Conservation (phyloP, 1,139 yeast species). For the Kodamaea arcana region DNA sequence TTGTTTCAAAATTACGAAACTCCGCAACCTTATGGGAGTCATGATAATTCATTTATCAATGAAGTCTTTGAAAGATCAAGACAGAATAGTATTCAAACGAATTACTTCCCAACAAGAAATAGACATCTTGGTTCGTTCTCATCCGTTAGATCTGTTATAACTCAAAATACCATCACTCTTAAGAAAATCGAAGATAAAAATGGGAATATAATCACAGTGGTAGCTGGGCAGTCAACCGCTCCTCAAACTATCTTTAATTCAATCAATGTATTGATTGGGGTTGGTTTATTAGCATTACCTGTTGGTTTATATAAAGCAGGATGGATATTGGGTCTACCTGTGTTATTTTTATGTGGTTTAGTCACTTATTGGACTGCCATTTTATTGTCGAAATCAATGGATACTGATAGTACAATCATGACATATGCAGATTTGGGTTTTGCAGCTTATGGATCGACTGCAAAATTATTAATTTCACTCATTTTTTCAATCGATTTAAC, state of each 20-base stretch:
- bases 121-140: conserved; percentile 34
- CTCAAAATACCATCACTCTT: conserved; percentile 45
- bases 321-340: conserved; percentile 40
- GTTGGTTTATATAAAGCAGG: conserved; percentile 47
- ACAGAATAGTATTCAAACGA: conserved; percentile 23
- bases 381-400: conserved; percentile 47
- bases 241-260: conserved; percentile 49
- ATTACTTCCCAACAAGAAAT: conserved; percentile 20
- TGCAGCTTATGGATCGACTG: conserved; percentile 61
- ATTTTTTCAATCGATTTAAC: conserved; percentile 45
- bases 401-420: conserved; percentile 70
- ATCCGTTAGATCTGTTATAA: conserved; percentile 31
- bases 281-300: conserved; percentile 47
- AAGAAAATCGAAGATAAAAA: conserved; percentile 67
- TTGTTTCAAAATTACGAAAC: conserved; percentile 20
- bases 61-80: conserved; percentile 22
- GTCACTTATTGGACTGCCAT: conserved; percentile 45
- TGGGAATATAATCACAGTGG: conserved; percentile 69
- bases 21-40: conserved; percentile 8
- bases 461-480: conserved; percentile 39
- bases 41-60: background rate
- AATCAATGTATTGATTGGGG: conserved; percentile 46
- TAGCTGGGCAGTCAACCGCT: conserved; percentile 72
- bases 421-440: conserved; percentile 87
- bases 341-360: conserved; percentile 37